Base-by-base conservation (phyloP, 2,329 filamentous ascomycete species). In the Penicillium hesseltinei region DNA sequence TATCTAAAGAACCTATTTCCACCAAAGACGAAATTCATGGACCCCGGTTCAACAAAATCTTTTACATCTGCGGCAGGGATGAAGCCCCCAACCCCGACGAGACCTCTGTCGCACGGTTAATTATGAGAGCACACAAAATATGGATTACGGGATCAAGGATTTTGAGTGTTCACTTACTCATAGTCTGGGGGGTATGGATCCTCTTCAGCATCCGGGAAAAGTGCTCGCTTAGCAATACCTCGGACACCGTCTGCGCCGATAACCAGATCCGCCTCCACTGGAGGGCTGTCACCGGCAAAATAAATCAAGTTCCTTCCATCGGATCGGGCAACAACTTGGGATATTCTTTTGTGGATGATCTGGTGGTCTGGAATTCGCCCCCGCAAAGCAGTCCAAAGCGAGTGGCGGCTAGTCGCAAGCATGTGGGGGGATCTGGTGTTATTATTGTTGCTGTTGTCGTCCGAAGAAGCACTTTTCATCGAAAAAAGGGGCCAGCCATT, bases 1-100 rank as follows among this genome's bases (percentile, higher is more conserved):
- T 81, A 82, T 1, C 80, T 80, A 60, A 82, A 82, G 63, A 81
- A 82, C 0, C 80, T 80, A 51, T 79, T 80, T 0, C 75, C 71
- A 2, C 80, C 79, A 55, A 80, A 80, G 0, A 75, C 68, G 44
- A 81, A 71, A 39, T 71, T 72, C 73, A 80, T 78, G 1, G 69
- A 68, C 5, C 73, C 74, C 19, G 70, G 57, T 11, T 75, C 69
- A 19, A 80, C 64, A 2, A 71, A 53, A 1, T 57, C 45, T 36
- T 63, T 62, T 17, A 75, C 56, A 39, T 68, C 60, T 4, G 62
- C 57, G 0, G 69, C 58, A n/a, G 72, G 67, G 29, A 79, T 59
- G 57, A 81, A 79, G 13, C 78, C 77, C 21, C 79, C 78, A n/a
- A 81, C 71, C 10, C 79, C 78, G 4, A 75, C 72, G 15, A 79